Percentiles rank a stretch among this genome's conserved stretches.
These are phyloP conservation scores for Monosporascus sp. DNA, from an alignment of 2,329 filamentous ascomycete species.

Conservation along the genomic window DNA sequence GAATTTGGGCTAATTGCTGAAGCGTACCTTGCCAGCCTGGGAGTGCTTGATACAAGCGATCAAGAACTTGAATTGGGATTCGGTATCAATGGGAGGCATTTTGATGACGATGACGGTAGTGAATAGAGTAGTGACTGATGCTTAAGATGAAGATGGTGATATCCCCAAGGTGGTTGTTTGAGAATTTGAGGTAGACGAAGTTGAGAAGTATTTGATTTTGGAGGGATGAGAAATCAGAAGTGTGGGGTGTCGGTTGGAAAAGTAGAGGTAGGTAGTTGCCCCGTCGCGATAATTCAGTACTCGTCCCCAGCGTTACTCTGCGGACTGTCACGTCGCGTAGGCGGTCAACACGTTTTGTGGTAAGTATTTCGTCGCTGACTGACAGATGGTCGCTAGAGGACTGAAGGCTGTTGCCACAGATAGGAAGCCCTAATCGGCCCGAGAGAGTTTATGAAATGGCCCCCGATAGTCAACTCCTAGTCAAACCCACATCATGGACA, in stretches of 20 bases:
- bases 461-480: too few relatives aligned
- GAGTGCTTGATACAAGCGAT: slow-evolving; percentile 60
- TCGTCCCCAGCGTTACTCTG: neutral
- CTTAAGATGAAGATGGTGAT: neutral
- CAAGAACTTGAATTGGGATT: slow-evolving; percentile 59
- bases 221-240: neutral
- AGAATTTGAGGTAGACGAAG: neutral
- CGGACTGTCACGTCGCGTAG: neutral
- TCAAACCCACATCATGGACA: neutral
- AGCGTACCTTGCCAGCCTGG: slow-evolving; percentile 51
- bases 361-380: too few relatives aligned
- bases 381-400: too few relatives aligned
- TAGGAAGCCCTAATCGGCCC: neutral
- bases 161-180: neutral
- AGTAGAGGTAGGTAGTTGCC: neutral
- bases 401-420: neutral
- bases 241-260: neutral
- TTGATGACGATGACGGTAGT: slow-evolving; percentile 13
- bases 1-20: neutral
- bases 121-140: neutral
- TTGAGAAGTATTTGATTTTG: neutral
- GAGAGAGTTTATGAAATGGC: too few relatives aligned
- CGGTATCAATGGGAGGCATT: slow-evolving; percentile 46
- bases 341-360: too few relatives aligned
- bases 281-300: neutral